Evolutionary conservation across 2,329 filamentous ascomycete genomes (phyloP).

Genomic region (Fusarium sp.): DNA sequence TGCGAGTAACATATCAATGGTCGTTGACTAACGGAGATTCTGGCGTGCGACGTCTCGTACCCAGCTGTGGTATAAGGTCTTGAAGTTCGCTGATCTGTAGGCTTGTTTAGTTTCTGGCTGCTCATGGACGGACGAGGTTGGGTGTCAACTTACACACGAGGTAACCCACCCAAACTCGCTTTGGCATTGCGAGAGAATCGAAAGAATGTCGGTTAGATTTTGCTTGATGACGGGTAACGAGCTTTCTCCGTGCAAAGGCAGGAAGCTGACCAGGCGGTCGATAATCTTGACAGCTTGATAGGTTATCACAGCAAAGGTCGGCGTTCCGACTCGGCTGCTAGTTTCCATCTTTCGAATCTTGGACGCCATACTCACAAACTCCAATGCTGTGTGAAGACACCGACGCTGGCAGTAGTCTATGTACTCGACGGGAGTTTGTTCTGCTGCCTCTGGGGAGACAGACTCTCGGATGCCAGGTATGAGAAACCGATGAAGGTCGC

Average conservation of each 20-base stretch:
- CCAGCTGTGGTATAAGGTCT: constrained; percentile 22
- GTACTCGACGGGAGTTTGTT: constrained; percentile 25
- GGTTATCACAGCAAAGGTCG: constrained; percentile 7
- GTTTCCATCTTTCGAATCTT: constrained; percentile 28
- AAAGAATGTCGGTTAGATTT: constrained; percentile 22
- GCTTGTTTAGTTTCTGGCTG: not conserved
- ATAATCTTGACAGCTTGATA: constrained; percentile 41
- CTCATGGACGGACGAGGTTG: fast-evolving
- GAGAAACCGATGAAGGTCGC: constrained; percentile 44
- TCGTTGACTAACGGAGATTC: constrained; percentile 18
- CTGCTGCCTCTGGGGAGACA: constrained; percentile 23
- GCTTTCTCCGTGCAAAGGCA: constrained; percentile 19
- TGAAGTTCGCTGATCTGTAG: constrained; percentile 25
- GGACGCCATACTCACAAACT: constrained; percentile 29
- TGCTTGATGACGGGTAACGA: constrained; percentile 17
- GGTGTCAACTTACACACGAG: constrained; percentile 20
- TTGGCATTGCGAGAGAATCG: not conserved
- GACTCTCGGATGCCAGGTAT: constrained; percentile 44
- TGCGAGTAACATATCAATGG: fast-evolving
- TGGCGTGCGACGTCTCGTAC: not conserved
- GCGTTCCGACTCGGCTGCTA: constrained; percentile 17
- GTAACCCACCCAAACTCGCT: constrained; percentile 14
- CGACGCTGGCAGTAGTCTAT: constrained; percentile 34
- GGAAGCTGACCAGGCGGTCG: constrained; percentile 11
- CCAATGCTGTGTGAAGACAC: constrained; percentile 19